These are phyloP conservation scores for Hyaloscypha hepaticicola DNA, from an alignment of 495 filamentous ascomycete genomes.

Conservation along the genomic window DNA sequence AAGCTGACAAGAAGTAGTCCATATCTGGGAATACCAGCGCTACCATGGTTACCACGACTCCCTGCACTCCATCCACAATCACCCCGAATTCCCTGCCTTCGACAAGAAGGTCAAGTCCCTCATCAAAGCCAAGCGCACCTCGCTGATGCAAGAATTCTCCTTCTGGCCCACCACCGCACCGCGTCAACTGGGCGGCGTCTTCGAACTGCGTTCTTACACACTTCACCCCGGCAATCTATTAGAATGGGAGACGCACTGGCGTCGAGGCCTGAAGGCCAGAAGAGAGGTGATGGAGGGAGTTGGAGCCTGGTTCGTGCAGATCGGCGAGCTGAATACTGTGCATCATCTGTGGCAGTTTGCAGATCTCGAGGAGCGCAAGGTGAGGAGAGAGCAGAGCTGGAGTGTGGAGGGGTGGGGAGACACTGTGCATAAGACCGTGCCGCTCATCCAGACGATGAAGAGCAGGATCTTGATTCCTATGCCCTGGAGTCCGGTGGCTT, in stretches of 20 bases:
- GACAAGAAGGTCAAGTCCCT: slow-evolving; percentile 76
- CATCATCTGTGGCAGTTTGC: slow-evolving; percentile 99
- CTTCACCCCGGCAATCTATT: slow-evolving; percentile 91
- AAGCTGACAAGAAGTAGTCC: slow-evolving; percentile 54
- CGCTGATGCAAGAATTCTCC: slow-evolving; percentile 98
- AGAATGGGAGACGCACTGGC: slow-evolving; percentile 99
- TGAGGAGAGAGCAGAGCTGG: slow-evolving; percentile 93
- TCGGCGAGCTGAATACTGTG: slow-evolving; percentile 95
- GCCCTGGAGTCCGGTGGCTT: slow-evolving; percentile 93
- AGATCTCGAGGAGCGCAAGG: slow-evolving; percentile 88
- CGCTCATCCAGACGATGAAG: slow-evolving; percentile 94
- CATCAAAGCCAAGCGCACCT: slow-evolving; percentile 79
- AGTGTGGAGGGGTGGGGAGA: slow-evolving; percentile 93
- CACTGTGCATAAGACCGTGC: slow-evolving; percentile 97
- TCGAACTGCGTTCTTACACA: slow-evolving; percentile 96
- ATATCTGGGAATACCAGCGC: slow-evolving; percentile 99
- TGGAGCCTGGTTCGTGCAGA: slow-evolving; percentile 98
- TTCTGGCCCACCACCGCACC: slow-evolving; percentile 98
- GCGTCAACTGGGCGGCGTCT: slow-evolving; percentile 84
- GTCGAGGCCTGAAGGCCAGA: slow-evolving; percentile 83
- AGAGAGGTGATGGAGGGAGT: slow-evolving; percentile 98
- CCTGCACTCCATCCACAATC: slow-evolving; percentile 73
- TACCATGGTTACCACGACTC: slow-evolving; percentile 96
- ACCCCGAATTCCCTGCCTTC: slow-evolving; percentile 80
- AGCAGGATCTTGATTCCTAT: slow-evolving; percentile 89